phyloP scores from a whole-genome alignment of 1,284 basidiomycete genomes.

The Takashimella tepidaria region DNA sequence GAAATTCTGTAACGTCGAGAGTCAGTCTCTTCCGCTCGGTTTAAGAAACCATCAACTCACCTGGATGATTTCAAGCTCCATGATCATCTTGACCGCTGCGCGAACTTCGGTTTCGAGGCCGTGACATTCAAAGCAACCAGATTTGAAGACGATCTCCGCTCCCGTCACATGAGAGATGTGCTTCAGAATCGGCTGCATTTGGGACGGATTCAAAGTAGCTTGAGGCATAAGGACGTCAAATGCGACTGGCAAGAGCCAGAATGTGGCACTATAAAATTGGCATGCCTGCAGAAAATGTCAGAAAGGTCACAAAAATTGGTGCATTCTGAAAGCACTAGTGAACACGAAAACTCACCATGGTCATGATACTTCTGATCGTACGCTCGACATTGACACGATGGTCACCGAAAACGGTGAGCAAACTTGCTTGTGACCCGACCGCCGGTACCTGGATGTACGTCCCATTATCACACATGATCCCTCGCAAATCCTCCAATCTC shows the following conservation, averaged over 20 bases:
- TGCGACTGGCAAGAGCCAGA: slow-evolving; percentile 90
- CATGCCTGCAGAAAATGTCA: slow-evolving; percentile 72
- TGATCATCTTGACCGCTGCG: slow-evolving; percentile 73
- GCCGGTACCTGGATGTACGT: slow-evolving; percentile 92
- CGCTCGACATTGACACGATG: slow-evolving; percentile 91
- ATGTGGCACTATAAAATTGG: slow-evolving; percentile 90
- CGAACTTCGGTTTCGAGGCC: slow-evolving; percentile 92
- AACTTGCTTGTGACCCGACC: slow-evolving; percentile 64
- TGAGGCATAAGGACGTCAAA: slow-evolving; percentile 85
- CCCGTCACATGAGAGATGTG: slow-evolving; percentile 81
- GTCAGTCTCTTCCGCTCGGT: neutral
- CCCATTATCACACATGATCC: slow-evolving; percentile 92
- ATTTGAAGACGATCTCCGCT: slow-evolving; percentile 94
- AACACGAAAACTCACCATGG: slow-evolving; percentile 63
- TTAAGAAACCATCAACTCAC: slow-evolving; percentile 49
- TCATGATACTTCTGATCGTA: slow-evolving; percentile 92
- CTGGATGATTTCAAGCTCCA: slow-evolving; percentile 88
- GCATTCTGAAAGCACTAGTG: neutral
- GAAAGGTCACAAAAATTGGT: too few species aligned
- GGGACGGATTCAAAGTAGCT: slow-evolving; percentile 68
- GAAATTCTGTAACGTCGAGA: slow-evolving; percentile 59
- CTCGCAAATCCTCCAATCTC: slow-evolving; percentile 80
- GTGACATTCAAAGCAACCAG: slow-evolving; percentile 95
- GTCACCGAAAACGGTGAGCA: slow-evolving; percentile 92
- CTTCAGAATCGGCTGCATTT: slow-evolving; percentile 79